Evolutionary conservation across 305 asterid genomes (phyloP).

Genomic region (Nicotiana rustica): DNA sequence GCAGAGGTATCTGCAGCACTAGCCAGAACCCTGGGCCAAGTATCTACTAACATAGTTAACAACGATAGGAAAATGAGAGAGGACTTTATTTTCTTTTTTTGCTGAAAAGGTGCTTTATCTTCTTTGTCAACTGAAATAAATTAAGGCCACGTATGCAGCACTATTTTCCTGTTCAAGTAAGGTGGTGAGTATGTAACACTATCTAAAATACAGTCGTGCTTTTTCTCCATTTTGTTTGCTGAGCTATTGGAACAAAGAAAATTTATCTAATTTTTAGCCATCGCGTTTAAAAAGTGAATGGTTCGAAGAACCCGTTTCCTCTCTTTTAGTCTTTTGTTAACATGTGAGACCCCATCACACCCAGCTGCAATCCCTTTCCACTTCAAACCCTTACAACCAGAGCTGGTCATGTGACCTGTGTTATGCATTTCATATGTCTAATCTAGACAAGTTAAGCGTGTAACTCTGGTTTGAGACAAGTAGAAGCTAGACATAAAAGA

Average conservation of each 20-base stretch:
- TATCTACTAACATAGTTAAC: neutral
- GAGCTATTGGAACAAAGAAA: neutral
- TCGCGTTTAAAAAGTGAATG: constrained; percentile 6
- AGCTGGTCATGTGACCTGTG: neutral
- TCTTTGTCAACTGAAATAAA: neutral
- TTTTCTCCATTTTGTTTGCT: neutral
- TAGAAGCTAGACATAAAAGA: neutral
- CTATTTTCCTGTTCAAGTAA: neutral
- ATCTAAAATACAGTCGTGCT: neutral
- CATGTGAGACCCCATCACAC: neutral
- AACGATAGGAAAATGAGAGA: neutral
- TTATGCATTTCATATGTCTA: neutral
- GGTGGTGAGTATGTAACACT: neutral
- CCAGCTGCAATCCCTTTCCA: neutral
- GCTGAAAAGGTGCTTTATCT: neutral
- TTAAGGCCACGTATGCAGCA: neutral
- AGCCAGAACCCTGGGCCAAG: neutral
- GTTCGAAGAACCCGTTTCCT: neutral
- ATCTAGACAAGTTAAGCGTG: neutral
- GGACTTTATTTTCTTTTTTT: no score
- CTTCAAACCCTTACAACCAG: neutral
- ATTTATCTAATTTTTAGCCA: neutral
- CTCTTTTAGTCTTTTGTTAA: constrained; percentile 17
- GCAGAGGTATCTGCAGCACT: neutral
- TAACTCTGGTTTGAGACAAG: constrained; percentile 26